phyloP scores from a whole-genome alignment of 345 rosid species.

The Euphorbia pulcherrima region DNA sequence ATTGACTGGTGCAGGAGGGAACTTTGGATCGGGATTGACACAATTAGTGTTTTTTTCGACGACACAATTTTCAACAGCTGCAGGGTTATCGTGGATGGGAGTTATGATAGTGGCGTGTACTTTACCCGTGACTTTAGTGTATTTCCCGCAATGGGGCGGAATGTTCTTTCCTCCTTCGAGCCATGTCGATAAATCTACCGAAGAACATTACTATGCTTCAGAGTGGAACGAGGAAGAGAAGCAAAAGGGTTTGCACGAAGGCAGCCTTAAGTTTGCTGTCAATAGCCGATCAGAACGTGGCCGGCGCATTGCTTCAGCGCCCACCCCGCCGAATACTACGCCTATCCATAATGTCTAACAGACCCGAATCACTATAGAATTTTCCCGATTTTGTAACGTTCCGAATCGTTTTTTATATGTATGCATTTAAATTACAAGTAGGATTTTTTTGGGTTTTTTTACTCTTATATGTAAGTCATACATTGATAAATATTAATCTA shows the following conservation, averaged over 20 bases:
- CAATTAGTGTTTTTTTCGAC: slow-evolving; percentile 62
- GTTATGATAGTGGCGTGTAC: slow-evolving; percentile 62
- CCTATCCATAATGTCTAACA: slow-evolving; percentile 33
- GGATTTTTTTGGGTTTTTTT: no score
- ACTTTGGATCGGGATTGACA: slow-evolving; percentile 75
- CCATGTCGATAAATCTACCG: slow-evolving; percentile 39
- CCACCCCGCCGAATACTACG: slow-evolving; percentile 45
- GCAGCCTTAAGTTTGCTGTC: slow-evolving; percentile 67
- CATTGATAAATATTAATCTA: no score
- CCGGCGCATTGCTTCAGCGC: slow-evolving; percentile 34
- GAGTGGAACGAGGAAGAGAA: slow-evolving; percentile 76
- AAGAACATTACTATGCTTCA: slow-evolving; percentile 49
- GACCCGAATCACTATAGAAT: no score
- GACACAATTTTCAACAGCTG: slow-evolving; percentile 44
- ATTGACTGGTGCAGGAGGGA: slow-evolving; percentile 70
- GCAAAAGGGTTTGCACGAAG: slow-evolving; percentile 47
- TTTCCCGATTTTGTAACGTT: no score
- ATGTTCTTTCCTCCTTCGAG: slow-evolving; percentile 60
- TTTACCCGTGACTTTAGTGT: slow-evolving; percentile 53
- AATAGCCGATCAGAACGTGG: slow-evolving; percentile 75
- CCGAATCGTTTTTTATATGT: no score
- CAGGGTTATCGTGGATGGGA: slow-evolving; percentile 67
- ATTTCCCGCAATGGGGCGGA: slow-evolving; percentile 84
- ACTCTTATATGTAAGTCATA: no score
- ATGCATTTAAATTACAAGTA: no score